Percentiles rank a stretch among this genome's conserved stretches.
phyloP scores from a whole-genome alignment of 2,329 filamentous ascomycete genomes.

The Cylindrodendrum hubeiense region DNA sequence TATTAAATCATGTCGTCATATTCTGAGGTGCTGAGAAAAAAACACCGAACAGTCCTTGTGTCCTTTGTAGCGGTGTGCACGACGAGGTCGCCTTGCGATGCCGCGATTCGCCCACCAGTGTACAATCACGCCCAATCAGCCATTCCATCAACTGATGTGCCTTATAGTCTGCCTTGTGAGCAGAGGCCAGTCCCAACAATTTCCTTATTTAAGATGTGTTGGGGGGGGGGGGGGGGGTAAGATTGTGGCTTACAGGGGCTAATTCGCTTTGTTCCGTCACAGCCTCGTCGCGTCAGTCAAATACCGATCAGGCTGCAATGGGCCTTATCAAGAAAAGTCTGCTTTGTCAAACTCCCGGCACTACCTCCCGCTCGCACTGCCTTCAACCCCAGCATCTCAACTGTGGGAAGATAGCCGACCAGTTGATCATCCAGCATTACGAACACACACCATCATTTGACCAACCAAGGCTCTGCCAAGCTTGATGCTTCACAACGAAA shows the following conservation, averaged over 20 bases:
- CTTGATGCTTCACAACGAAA: background rate
- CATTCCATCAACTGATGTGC: background rate
- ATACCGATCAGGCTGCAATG: background rate
- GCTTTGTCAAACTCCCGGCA: background rate
- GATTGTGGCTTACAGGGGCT: background rate
- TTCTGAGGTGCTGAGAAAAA: no score
- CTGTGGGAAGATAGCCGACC: background rate
- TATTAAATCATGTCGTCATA: no score
- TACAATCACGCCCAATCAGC: no score
- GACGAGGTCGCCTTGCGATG: no score
- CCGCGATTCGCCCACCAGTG: no score
- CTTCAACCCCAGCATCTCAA: background rate
- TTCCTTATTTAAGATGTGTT: background rate
- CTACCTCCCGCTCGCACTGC: background rate
- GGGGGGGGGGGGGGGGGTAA: accelerated
- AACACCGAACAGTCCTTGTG: no score
- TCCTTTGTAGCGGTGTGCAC: no score
- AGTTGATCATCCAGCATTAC: background rate
- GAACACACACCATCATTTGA: background rate
- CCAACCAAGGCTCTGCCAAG: background rate
- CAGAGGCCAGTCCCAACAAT: background rate
- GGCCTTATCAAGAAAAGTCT: background rate
- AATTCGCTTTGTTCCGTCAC: background rate
- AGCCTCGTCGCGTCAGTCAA: background rate
- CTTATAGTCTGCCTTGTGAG: background rate